Evolutionary conservation across 2,329 filamentous ascomycete genomes (phyloP).

Genomic region (Thelonectria blattea): DNA sequence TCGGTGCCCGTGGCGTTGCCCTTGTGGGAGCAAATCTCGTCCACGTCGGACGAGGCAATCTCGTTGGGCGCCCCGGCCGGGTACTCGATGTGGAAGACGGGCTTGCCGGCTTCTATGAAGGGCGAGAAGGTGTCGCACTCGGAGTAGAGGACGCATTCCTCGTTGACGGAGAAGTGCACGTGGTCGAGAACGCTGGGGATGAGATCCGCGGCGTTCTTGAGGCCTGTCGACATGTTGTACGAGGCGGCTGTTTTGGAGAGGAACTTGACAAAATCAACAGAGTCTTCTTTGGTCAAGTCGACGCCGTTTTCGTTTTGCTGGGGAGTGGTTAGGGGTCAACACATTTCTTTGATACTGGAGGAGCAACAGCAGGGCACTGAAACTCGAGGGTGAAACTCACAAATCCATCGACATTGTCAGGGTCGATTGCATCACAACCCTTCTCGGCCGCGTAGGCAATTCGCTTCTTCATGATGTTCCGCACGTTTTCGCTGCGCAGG

Average conservation of each 20-base stretch:
- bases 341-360: not conserved
- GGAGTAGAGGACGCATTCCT: conserved; percentile 67
- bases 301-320: conserved; percentile 68
- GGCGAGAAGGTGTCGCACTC: conserved; percentile 65
- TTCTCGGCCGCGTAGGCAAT: conserved; percentile 65
- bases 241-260: conserved; percentile 60
- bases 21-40: conserved; percentile 50
- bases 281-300: conserved; percentile 59
- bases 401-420: conserved; percentile 74
- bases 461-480: conserved; percentile 66
- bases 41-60: conserved; percentile 43
- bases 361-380: not conserved
- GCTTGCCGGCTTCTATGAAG: conserved; percentile 67
- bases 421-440: conserved; percentile 72
- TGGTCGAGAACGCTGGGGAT: conserved; percentile 54
- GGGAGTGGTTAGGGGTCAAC: not conserved
- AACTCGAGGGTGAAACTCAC: conserved; percentile 42
- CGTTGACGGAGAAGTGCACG: conserved; percentile 72
- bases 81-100: conserved; percentile 78
- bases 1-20: conserved; percentile 49
- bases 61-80: conserved; percentile 53
- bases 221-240: conserved; percentile 65
- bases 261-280: conserved; percentile 65
- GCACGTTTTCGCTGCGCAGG: conserved; percentile 60
- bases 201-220: conserved; percentile 72